Evolutionary conservation across 345 rosid genomes (phyloP).

Genomic region (Eucalyptus melliodora): DNA sequence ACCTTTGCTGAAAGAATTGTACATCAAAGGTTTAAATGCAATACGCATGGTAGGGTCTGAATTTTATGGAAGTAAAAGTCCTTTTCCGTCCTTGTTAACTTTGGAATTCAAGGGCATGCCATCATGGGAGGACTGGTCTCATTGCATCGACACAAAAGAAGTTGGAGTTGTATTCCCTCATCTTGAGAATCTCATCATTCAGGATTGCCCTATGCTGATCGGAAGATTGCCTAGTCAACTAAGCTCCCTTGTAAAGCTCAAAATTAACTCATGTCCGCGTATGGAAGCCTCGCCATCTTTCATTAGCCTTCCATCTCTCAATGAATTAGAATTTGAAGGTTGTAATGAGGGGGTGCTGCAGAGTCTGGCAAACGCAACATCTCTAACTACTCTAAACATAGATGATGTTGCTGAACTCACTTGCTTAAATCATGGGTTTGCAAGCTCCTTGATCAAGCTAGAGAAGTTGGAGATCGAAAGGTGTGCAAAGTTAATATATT

Average conservation of each 20-base stretch:
- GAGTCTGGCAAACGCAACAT: fast-evolving
- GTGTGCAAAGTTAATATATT: fast-evolving
- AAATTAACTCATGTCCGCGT: too few relatives aligned
- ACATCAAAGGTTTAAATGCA: neutral
- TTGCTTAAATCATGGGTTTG: too few relatives aligned
- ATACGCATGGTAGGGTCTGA: neutral
- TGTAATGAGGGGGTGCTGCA: neutral
- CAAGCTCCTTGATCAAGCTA: too few relatives aligned
- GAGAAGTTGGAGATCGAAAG: fast-evolving
- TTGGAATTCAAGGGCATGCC: neutral
- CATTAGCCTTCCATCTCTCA: neutral
- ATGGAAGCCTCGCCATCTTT: neutral
- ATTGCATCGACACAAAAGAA: neutral
- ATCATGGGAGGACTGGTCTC: neutral
- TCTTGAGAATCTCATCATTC: neutral
- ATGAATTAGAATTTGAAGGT: fast-evolving
- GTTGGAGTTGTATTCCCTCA: neutral
- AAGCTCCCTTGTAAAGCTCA: too few relatives aligned
- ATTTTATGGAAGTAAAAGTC: neutral
- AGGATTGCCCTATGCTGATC: fast-evolving
- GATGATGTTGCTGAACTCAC: too few relatives aligned
- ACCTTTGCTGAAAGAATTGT: fast-evolving
- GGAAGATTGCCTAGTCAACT: too few relatives aligned
- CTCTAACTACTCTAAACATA: fast-evolving
- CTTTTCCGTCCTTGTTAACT: neutral